Conservation (phyloP, 1,284 basidiomycete genomes). For the Leccinum proximum region DNA sequence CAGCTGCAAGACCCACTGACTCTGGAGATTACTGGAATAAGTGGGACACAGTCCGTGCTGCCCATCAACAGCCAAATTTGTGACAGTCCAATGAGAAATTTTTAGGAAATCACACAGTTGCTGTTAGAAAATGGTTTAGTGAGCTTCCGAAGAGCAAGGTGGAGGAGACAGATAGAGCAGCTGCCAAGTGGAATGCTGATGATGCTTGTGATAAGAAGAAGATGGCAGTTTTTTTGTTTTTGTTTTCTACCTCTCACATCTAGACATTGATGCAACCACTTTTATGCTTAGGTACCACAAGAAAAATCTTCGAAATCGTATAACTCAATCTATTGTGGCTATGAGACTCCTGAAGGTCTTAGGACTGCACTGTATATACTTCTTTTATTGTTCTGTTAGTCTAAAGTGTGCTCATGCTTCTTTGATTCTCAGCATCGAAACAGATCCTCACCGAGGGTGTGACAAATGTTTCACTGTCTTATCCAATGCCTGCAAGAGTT, state of each 20-base stretch:
- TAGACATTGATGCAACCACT: not conserved
- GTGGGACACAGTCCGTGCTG: not conserved
- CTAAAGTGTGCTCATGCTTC: too few relatives aligned
- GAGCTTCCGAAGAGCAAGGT: not conserved
- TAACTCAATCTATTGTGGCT: not conserved
- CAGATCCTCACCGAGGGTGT: not conserved
- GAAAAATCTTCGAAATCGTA: conserved; percentile 1
- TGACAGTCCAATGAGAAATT: not conserved
- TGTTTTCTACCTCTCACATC: not conserved
- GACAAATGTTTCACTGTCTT: conserved; percentile 1
- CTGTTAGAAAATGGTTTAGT: not conserved
- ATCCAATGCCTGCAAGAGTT: conserved; percentile 1
- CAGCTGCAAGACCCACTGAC: not conserved
- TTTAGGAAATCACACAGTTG: not conserved
- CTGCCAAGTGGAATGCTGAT: not conserved
- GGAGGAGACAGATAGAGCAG: not conserved
- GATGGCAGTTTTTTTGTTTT: not conserved
- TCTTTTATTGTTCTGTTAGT: too few relatives aligned
- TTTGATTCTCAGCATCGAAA: not conserved
- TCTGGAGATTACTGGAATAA: not conserved
- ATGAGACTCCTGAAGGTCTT: too few relatives aligned
- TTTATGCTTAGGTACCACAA: not conserved
- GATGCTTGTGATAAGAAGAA: not conserved
- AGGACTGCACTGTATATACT: too few relatives aligned
- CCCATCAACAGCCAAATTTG: not conserved